phyloP scores from a whole-genome alignment of 1,139 yeast genomes.

The Geotrichum macrosporum region DNA sequence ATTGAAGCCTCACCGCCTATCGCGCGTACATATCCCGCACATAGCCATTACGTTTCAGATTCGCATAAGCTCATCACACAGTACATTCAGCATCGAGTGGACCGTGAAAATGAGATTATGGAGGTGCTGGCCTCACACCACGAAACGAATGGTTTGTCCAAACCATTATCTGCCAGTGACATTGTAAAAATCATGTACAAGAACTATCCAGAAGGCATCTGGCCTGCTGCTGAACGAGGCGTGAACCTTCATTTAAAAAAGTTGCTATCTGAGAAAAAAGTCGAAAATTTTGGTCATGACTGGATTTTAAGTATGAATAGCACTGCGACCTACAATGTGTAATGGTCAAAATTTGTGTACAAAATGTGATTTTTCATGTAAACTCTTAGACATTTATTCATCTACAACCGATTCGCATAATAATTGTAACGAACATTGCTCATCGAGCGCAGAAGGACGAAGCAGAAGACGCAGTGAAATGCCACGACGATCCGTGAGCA shows the following conservation, averaged over 20 bases:
- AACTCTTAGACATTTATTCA: no score
- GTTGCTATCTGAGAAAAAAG: constrained; percentile 29
- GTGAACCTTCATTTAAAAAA: constrained; percentile 36
- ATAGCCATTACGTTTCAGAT: constrained; percentile 37
- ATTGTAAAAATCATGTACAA: constrained; percentile 35
- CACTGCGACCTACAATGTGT: no score
- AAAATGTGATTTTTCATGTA: no score
- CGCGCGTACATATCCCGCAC: constrained; percentile 39
- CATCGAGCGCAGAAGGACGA: no score
- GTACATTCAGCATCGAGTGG: constrained; percentile 38
- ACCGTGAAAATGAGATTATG: constrained; percentile 37
- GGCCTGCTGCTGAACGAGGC: constrained; percentile 36
- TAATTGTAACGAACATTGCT: no score
- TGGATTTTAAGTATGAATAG: constrained; percentile 17
- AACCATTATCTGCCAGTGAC: constrained; percentile 25
- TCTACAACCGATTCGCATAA: no score
- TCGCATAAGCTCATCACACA: constrained; percentile 34
- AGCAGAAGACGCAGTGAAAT: no score
- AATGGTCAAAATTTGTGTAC: no score
- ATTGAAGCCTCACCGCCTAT: constrained; percentile 7
- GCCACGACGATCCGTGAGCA: no score
- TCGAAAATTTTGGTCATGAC: background rate
- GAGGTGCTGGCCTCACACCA: constrained; percentile 22
- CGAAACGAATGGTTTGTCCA: constrained; percentile 8
- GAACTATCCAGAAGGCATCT: constrained; percentile 32